Conservation (phyloP, 1,139 yeast species). For the Chernovozyma aurita region DNA sequence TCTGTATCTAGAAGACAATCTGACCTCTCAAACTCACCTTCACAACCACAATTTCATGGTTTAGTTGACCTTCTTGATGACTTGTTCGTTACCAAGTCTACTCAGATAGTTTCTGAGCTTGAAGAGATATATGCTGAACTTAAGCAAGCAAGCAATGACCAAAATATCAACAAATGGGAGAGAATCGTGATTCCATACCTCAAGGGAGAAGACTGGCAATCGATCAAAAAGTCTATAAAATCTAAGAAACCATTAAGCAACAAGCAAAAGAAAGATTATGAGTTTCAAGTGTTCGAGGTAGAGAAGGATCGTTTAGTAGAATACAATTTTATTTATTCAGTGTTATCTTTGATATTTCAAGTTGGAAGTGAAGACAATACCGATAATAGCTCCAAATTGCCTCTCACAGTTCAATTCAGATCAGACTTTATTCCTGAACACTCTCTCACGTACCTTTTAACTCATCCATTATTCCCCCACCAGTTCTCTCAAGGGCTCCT, state of each 20-base stretch:
- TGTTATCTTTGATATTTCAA: conserved; percentile 43
- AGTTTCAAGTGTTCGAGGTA: conserved; percentile 49
- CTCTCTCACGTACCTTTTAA: conserved; percentile 67
- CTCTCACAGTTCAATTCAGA: too few species aligned
- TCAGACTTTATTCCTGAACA: conserved; percentile 47
- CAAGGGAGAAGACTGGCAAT: conserved; percentile 25
- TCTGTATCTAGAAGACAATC: too few species aligned
- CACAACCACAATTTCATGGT: conserved; percentile 15
- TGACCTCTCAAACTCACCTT: background rate
- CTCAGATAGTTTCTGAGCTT: conserved; percentile 17
- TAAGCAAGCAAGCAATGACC: conserved; percentile 13
- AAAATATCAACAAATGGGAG: conserved; percentile 27
- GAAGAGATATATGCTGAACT: conserved; percentile 21
- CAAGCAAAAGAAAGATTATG: conserved; percentile 8
- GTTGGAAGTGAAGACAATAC: conserved; percentile 13
- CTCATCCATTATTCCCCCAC: conserved; percentile 82
- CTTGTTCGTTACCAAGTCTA: conserved; percentile 16
- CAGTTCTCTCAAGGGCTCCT: conserved; percentile 53
- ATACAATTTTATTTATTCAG: conserved; percentile 47
- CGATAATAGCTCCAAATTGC: conserved; percentile 14
- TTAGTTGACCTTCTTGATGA: conserved; percentile 26
- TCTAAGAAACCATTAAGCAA: conserved; percentile 10
- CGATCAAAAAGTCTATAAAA: conserved; percentile 16
- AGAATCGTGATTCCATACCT: conserved; percentile 29
- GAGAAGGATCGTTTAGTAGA: conserved; percentile 70